phyloP scores from a whole-genome alignment of 2,329 filamentous ascomycete species.

The Dothistroma pini region DNA sequence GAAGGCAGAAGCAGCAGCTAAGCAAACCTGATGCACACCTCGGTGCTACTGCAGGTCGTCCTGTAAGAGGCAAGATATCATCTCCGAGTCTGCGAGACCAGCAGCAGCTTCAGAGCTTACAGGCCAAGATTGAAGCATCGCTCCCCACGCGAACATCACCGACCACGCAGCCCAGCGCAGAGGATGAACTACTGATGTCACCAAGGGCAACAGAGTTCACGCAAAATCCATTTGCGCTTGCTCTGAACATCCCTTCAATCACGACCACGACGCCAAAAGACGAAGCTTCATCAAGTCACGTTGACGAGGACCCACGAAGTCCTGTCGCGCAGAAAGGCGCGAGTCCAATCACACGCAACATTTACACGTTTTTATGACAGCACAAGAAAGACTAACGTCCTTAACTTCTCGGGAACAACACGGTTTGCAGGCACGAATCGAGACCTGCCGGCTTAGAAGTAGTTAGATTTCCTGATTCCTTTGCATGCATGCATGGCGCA shows the following conservation, averaged over 20 bases:
- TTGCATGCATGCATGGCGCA: background rate
- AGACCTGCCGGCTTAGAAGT: background rate
- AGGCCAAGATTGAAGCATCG: conserved; percentile 32
- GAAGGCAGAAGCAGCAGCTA: conserved; percentile 10
- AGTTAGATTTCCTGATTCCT: background rate
- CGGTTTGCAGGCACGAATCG: background rate
- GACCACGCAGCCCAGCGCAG: background rate
- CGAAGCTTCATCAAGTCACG: conserved; percentile 49
- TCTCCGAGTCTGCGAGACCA: conserved; percentile 35
- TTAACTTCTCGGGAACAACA: background rate
- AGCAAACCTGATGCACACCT: background rate
- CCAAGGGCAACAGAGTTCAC: conserved; percentile 71
- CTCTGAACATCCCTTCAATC: conserved; percentile 24
- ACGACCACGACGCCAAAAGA: conserved; percentile 30
- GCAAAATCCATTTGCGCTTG: conserved; percentile 57
- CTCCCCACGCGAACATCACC: conserved; percentile 17
- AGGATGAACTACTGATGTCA: conserved; percentile 59
- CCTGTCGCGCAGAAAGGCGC: conserved; percentile 68
- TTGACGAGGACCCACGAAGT: conserved; percentile 62
- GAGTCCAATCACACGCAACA: conserved; percentile 71
- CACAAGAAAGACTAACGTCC: background rate
- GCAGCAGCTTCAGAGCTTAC: conserved; percentile 31
- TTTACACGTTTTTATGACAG: conserved; percentile 68
- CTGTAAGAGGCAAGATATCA: conserved; percentile 32
- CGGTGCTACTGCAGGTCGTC: conserved; percentile 3